Evolutionary conservation across 2,329 filamentous ascomycete genomes (phyloP).

Genomic region (Gaeumannomyces tritici): DNA sequence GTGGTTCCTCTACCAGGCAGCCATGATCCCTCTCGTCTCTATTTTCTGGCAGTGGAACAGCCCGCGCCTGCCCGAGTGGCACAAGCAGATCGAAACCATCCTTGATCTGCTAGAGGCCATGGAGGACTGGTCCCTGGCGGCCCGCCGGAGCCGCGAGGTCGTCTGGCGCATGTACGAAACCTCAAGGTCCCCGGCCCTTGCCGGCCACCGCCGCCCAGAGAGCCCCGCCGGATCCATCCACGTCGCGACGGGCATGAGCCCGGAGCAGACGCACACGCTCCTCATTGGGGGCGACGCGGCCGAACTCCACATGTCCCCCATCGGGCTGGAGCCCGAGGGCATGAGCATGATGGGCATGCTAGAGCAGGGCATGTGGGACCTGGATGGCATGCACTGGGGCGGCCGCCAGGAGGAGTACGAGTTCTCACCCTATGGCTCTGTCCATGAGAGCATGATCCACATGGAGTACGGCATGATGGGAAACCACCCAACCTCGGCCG

Average conservation of each 20-base stretch:
- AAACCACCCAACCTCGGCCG: constrained; percentile 17
- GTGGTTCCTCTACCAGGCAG: constrained; percentile 73
- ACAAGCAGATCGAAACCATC: constrained; percentile 47
- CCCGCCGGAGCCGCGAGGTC: constrained; percentile 52
- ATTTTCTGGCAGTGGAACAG: constrained; percentile 58
- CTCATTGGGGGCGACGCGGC: constrained; percentile 18
- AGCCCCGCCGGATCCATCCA: constrained; percentile 19
- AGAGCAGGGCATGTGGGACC: constrained; percentile 45
- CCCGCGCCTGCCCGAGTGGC: constrained; percentile 39
- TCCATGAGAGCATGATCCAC: constrained; percentile 23
- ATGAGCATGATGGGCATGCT: constrained; percentile 38
- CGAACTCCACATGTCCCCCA: constrained; percentile 40
- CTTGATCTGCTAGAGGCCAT: constrained; percentile 53
- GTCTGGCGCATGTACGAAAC: constrained; percentile 56
- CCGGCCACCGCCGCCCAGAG: constrained; percentile 15
- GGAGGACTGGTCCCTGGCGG: constrained; percentile 56
- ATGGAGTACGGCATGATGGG: constrained; percentile 29
- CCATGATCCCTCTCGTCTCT: constrained; percentile 68
- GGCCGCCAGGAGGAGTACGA: constrained; percentile 23
- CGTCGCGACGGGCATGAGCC: constrained; percentile 16
- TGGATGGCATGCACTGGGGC: constrained; percentile 47
- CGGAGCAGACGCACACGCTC: constrained; percentile 18
- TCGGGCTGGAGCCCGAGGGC: constrained; percentile 34
- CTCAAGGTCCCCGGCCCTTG: constrained; percentile 22
- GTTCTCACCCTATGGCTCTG: constrained; percentile 14